Evolutionary conservation across 2,329 filamentous ascomycete species (phyloP), one percentile per base, ranked within the genome.

Genomic region (Talaromyces sp.): DNA sequence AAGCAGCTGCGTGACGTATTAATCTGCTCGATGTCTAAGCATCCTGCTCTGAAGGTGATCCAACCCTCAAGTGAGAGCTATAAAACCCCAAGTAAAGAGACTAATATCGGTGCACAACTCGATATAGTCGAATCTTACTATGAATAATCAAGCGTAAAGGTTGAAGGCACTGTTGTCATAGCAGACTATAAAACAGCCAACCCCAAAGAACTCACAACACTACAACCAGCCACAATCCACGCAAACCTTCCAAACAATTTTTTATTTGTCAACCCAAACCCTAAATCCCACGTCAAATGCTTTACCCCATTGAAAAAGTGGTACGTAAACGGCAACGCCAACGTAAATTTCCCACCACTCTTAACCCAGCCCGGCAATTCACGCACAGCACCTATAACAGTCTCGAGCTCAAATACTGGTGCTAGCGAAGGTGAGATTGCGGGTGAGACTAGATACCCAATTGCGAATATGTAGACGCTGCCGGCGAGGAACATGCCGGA

Each of bases 361-460:
- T 91, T 89, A 22, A 82, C 80, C 19, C 80, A 78, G 7, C 86
- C 67, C 1, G 88, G 87, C 76, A 87, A 85, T 45, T 84, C 80
- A 5, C 82, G 88, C 73, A 91, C 88, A 27, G 84, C 81, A 35
- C 87, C 87, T 4, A 52, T 25, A 5, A 66, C 45, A 1, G 31
- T 19, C 7, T 66, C 35, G 5, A 59, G 47, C 17, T 66, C 52
- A 19, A 66, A 61, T 3, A 39, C 25, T 3, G 57, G 39, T 5
- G 87, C 87, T 73, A 91, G 76, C 22, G 82, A 84, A 31, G 82
- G 85, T 75, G 89, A 88, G 62, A 91, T 76, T 74, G 90, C 86
- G 3, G 93, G 93, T 0, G 92, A 88, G 68, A 86, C 86, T 68
- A 97, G 89, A 84, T 97, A 97, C 63, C 89, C 87, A 70, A 88